Base-by-base conservation (phyloP, 768 basidiomycete genomes). In the Russula olivacea region DNA sequence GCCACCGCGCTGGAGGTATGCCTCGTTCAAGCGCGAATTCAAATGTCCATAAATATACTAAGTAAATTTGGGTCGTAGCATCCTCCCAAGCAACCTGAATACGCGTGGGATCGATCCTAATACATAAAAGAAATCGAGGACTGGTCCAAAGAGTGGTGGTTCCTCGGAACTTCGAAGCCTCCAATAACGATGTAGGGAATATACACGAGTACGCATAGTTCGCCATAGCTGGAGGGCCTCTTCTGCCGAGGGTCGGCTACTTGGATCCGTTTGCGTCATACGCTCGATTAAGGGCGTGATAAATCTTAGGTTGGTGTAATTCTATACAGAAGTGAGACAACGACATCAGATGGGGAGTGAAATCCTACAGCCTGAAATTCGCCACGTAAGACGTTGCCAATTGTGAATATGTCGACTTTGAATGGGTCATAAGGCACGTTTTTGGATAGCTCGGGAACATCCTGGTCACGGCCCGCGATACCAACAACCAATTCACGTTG, bases 401-500 rank as follows among this genome's bases (percentile, higher is more conserved):
- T 55, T 2, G 57, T 66, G 23, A 65, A 67, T 41, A 67, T 56
- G 8, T 67, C 66, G 14, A 65, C 66, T 34, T 65, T 65, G 64
- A 67, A 67, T 7, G 66, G 66, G 30, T 67, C 66, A n/a, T 67
- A 65, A 8, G 60, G 60, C 2, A 61, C 54, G 1, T 19, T 23
- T 4, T 53, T 19, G 1, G 60, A 67, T 17, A 67, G 47, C 19
- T 67, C 66, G 1, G 66, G 66, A 4, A 67, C 64, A 6, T 67
- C 63, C 21, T 40, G 59, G 15, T 67, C 63, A 3, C 66, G 55
- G 3, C 63, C 62, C 0, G 23, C 45, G 2, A 8, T 5, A 8
- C 63, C 66, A 6, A 58, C 5, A 4, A 61, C 64, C 17, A 59
- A n/a, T 6, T 12, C 12, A 12, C 19, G 32, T 12, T 32, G 34